Percentiles rank a stretch among this genome's conserved stretches.
Evolutionary conservation across 345 rosid species (phyloP).

Genomic region (Eucalyptus tenuipes): DNA sequence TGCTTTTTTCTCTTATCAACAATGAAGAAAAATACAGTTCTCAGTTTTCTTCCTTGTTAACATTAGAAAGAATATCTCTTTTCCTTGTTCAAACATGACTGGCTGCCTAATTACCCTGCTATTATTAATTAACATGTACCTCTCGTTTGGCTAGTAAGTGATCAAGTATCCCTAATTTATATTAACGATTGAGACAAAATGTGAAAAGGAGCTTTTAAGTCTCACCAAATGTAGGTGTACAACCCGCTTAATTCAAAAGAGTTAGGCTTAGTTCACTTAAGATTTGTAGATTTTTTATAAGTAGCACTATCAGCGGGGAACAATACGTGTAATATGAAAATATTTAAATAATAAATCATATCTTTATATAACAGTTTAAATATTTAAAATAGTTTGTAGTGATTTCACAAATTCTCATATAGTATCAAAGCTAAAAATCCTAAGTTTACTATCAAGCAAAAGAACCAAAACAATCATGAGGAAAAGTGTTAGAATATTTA

Average conservation of each 20-base stretch:
- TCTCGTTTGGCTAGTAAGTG: background rate
- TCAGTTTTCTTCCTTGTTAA: background rate
- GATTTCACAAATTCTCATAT: fast-evolving
- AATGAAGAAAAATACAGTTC: background rate
- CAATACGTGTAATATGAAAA: background rate
- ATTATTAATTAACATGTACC: background rate
- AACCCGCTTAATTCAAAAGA: background rate
- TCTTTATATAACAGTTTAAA: fast-evolving
- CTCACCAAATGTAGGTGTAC: background rate
- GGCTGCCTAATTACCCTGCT: background rate
- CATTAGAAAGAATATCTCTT: background rate
- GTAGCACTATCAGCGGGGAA: background rate
- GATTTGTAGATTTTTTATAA: background rate
- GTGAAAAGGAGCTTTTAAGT: background rate
- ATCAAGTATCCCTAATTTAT: background rate
- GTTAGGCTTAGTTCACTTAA: background rate
- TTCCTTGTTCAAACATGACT: background rate
- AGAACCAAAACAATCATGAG: too few relatives aligned
- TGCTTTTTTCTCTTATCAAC: background rate
- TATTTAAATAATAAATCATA: too few relatives aligned
- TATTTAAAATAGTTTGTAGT: fast-evolving
- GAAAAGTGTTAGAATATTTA: too few relatives aligned
- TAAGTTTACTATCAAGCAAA: too few relatives aligned
- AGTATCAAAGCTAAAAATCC: fast-evolving
- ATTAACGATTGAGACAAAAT: background rate